Evolutionary conservation across 2,329 filamentous ascomycete genomes (phyloP).

Genomic region (Aspergillus vadensis): DNA sequence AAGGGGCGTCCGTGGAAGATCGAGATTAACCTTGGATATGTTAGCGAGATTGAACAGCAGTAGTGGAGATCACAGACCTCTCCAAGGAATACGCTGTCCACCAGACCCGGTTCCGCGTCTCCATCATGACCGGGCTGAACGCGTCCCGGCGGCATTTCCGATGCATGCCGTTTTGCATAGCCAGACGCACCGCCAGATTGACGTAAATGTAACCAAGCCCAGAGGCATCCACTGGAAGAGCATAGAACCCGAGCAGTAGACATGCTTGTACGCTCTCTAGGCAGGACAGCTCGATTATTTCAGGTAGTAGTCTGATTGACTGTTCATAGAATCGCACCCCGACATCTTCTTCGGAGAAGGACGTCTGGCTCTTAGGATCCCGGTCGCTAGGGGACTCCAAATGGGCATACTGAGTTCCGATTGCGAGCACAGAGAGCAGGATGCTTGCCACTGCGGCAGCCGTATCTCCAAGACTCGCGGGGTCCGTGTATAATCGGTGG

Average conservation of each 20-base stretch:
- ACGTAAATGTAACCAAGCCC: slow-evolving; percentile 56
- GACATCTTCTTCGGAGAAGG: slow-evolving; percentile 49
- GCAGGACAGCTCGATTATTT: slow-evolving; percentile 55
- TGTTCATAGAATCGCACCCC: slow-evolving; percentile 55
- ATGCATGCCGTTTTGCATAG: slow-evolving; percentile 59
- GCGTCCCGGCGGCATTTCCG: slow-evolving; percentile 48
- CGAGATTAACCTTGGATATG: slow-evolving; percentile 46
- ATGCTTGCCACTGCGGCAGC: slow-evolving; percentile 50
- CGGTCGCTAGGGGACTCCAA: slow-evolving; percentile 39
- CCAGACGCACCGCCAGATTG: slow-evolving; percentile 53
- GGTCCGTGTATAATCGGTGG: slow-evolving; percentile 46
- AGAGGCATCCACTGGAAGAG: slow-evolving; percentile 53
- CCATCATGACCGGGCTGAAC: slow-evolving; percentile 45
- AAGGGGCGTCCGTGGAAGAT: slow-evolving; percentile 55
- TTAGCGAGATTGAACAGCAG: not conserved
- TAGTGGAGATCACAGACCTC: slow-evolving; percentile 36
- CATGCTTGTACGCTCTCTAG: slow-evolving; percentile 58
- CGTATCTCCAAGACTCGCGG: slow-evolving; percentile 38
- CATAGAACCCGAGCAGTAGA: slow-evolving; percentile 55
- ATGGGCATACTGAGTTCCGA: slow-evolving; percentile 56
- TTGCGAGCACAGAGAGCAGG: slow-evolving; percentile 52
- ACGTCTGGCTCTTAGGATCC: not conserved
- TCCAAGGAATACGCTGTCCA: slow-evolving; percentile 57
- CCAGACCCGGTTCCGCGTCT: slow-evolving; percentile 55
- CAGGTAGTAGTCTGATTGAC: slow-evolving; percentile 52